phyloP scores from a whole-genome alignment of 1,284 basidiomycete genomes.

The Pisolithus thermaeus region DNA sequence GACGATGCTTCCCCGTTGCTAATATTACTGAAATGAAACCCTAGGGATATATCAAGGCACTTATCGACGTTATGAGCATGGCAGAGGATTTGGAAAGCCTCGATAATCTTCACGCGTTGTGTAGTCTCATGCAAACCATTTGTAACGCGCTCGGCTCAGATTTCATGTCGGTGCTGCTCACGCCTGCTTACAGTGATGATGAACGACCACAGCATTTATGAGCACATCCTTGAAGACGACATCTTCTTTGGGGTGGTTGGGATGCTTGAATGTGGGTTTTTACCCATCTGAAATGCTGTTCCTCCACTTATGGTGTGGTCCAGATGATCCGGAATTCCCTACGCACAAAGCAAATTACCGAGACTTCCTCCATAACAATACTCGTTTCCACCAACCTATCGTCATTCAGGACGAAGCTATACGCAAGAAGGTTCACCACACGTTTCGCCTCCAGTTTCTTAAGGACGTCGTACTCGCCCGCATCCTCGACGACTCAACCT shows the following conservation, averaged over 20 bases:
- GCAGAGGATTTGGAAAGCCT: conserved; percentile 93
- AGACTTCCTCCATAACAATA: conserved; percentile 78
- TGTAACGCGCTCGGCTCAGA: conserved; percentile 47
- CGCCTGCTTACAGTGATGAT: conserved; percentile 68
- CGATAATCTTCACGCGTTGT: conserved; percentile 85
- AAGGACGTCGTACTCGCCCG: conserved; percentile 97
- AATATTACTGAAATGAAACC: conserved; percentile 7
- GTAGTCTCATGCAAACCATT: conserved; percentile 92
- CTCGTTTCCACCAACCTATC: conserved; percentile 85
- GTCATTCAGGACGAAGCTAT: conserved; percentile 69
- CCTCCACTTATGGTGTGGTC: conserved; percentile 9
- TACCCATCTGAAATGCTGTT: conserved; percentile 5
- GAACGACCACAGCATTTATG: conserved; percentile 93
- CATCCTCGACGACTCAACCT: conserved; percentile 92
- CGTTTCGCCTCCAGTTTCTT: conserved; percentile 93
- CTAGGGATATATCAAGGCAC: conserved; percentile 83
- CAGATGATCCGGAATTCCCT: conserved; percentile 97
- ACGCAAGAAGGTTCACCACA: conserved; percentile 90
- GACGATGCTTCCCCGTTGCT: neutral
- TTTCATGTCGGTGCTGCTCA: conserved; percentile 3
- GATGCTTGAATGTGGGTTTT: conserved; percentile 88
- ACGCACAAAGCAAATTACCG: conserved; percentile 94
- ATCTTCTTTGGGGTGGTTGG: conserved; percentile 90
- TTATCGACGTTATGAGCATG: conserved; percentile 79
- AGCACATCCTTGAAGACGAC: conserved; percentile 92